Base-by-base conservation (phyloP, 345 rosid species). In the Raphanus raphanistrum region DNA sequence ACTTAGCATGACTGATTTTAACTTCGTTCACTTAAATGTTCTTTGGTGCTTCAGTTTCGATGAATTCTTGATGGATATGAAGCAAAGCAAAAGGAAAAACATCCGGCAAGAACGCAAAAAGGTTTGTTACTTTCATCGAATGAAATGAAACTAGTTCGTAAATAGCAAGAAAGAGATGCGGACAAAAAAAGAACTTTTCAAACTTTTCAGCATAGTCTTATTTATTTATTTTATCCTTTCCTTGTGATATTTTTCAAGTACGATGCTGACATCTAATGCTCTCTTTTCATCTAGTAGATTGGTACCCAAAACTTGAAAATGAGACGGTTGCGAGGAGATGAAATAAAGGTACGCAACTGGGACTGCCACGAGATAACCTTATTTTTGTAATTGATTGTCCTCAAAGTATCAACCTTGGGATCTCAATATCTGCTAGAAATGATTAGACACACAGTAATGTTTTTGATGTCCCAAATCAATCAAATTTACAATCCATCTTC, bases 61-160 rank as follows among this genome's bases (percentile, higher is more conserved):
- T 79, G 97, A 92, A 76, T 92, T 94, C 79, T 84, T 92, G 88
- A 92, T 92, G 97, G 97, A 92, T 84, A 84, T 92, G 97, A 92
- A 87, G 87, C 94, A 89, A 78, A 90, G 80, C 82, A 94, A 94
- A 83, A 87, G 98, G 81, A 90, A 92, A 87, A 88, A 90, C 82
- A 86, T 94, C 38, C 91, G 93, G 64, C 95, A 94, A 78, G 98
- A 93, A 77, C 97, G 98, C 63, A 91, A 91, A 83, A 93, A 93
- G 98, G 98, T 92, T 68, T 61, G 27, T 80, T 63, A 43, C 10
- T 38, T 33, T 68, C 36, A 61, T 62, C 60, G 0, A 21, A 21
- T 74, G 71, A 63, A 48, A 15, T 63, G 5, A 73, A 31, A 32
- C 50, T 73, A 21, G 33, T 50, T 32, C 76, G 52, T 31, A 27